Base-by-base conservation (phyloP, 805 yeast species). In the Lipomyces starkeyi region DNA sequence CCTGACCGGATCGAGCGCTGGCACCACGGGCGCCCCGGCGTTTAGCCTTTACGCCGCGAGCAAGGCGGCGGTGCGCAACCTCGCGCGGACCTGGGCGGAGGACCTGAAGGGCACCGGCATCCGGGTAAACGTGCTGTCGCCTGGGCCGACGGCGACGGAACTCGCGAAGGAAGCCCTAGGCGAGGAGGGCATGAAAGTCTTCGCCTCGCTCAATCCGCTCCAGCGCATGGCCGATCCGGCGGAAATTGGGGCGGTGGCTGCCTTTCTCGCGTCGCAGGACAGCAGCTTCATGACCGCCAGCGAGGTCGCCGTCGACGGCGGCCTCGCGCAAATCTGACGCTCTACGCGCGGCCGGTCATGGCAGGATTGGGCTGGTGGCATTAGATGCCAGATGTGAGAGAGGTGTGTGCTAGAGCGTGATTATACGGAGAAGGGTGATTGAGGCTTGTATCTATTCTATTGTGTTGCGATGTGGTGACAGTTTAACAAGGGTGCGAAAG, bases 181-280 rank as follows among this genome's bases (percentile, higher is more conserved):
- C 57, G 57, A 54, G 32, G 57, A n/a, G 57, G 57, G 57, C 57
- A 25, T 54, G 57, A 54, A 54, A 25, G 57, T 29, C 29, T 57
- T 32, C 35, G 59, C 20, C 9, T n/a, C 14, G 35, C 59, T 11
- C 17, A 34, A 17, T 27, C 59, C 59, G 47, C 40, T 34, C 37
- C 59, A 34, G 47, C 59, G 59, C 27, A 40, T 57, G 40, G 59
- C 37, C 37, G 22, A 32, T 35, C 40, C 59, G 37, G 59, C 29
- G 40, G 59, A 35, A 32, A 20, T 57, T 25, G 59, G 25, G 35
- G 59, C 59, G 34, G 40, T 40, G 25, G 59, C 59, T 27, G 58
- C 58, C 58, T 55, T 54, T 22, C 57, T 54, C 32, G 57, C 57
- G 17, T 54, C 57, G 57, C 32, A 54, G 17, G 57, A 54, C 57